Evolutionary conservation across 495 filamentous ascomycete species (phyloP), one percentile per base, ranked within the genome.

Genomic region (Niebla homalea): DNA sequence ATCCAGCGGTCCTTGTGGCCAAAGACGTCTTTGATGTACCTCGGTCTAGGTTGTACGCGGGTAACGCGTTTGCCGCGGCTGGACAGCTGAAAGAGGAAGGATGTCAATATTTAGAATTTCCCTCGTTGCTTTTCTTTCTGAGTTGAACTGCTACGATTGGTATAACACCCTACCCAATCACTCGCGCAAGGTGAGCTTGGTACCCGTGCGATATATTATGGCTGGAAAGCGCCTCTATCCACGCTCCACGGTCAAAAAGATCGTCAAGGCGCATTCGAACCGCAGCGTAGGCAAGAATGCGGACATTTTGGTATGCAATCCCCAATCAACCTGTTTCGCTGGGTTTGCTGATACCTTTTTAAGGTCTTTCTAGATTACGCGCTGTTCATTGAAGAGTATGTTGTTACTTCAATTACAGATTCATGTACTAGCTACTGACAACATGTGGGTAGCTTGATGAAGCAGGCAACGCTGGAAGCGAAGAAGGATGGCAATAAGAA

Each of bases 291-390:
- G 81, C 70, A 90, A 89, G 65, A 89, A 94, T 59, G 82, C 80
- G 40, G 89, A 94, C 68, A 79, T 94, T 50, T 68, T 90, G 71
- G 87, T 94, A 74, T 56, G 76, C 51, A n/a, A 39, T 29, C 43
- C 35, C 32, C 39, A 19, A 20, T 47, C 15, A 20, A 19, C 21
- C 25, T 8, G 21, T 5, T 46, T 11, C 43, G 32, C 23, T 46
- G 6, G 32, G n/a, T n/a, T n/a, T n/a, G n/a, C n/a, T 45, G 21
- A 12, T 8, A 11, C 15, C 22, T 37, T 7, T 19, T 6, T 18
- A 54, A 92, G 87, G 83, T 92, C 20, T 93, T 88, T 60, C 72
- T 95, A 32, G 85, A 95, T 59, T 94, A 94, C 60, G 81, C 84
- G 60, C 73, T 94, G 7, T 95, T 95, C 58, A 78, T 95, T 69